These are phyloP conservation scores for Yamadazyma conglobata DNA, from an alignment of 1,139 yeast species.

Conservation along the genomic window DNA sequence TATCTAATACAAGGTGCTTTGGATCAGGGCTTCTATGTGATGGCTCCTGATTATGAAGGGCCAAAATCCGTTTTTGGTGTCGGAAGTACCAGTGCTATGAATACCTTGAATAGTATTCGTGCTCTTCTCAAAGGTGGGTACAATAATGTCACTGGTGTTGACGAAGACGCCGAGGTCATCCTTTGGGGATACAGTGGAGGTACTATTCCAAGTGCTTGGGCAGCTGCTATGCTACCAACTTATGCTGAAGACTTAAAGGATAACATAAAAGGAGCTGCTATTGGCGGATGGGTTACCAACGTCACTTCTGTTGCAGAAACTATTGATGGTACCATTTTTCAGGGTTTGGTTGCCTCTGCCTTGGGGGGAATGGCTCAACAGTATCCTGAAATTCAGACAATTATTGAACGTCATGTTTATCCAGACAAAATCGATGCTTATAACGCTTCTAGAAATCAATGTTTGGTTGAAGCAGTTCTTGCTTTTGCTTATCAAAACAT, in stretches of 20 bases:
- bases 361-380: constrained; percentile 25
- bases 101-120: constrained; percentile 28
- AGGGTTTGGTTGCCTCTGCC: constrained; percentile 27
- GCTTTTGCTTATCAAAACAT: constrained; percentile 13
- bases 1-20: constrained; percentile 23
- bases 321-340: constrained; percentile 23
- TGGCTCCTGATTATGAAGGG: constrained; percentile 35
- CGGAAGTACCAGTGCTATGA: constrained; percentile 30
- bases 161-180: constrained; percentile 23
- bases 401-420: constrained; percentile 6
- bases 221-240: constrained; percentile 29
- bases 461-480: constrained; percentile 11
- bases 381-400: constrained; percentile 18
- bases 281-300: constrained; percentile 33
- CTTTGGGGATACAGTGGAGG: constrained; percentile 45
- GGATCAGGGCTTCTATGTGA: constrained; percentile 28
- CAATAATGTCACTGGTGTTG: constrained; percentile 25
- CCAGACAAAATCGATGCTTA: constrained; percentile 9
- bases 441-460: constrained; percentile 13
- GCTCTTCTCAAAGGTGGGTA: constrained; percentile 22
- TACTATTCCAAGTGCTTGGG: constrained; percentile 37
- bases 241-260: constrained; percentile 32
- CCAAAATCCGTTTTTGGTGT: constrained; percentile 29
- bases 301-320: constrained; percentile 22
- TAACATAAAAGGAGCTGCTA: constrained; percentile 27